Evolutionary conservation across 768 basidiomycete genomes (phyloP), one percentile per base, ranked within the genome.

Genomic region (Aureoboletus auriporus): DNA sequence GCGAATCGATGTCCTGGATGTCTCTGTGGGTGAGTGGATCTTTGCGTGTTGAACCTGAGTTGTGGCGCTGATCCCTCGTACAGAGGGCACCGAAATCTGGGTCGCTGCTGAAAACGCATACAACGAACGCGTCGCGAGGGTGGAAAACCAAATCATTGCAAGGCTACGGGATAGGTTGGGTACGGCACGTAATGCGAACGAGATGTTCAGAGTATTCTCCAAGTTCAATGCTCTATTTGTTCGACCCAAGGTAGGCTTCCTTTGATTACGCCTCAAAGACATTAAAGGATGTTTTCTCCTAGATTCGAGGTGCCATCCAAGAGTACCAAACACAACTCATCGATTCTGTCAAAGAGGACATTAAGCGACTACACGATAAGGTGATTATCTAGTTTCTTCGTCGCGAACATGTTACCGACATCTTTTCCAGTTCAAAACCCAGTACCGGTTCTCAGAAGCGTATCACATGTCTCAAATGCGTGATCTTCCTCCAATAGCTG

Each of bases 381-480:
- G 89, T 84, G 39, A 23, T 59, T 41, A 27, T 34, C 27, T 9
- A 8, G 5, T 16, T 50, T 34, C 29, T 29, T 42, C 10, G 2
- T 33, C 37, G 16, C 3, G 16, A 23, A 3, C 35, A 33, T 44
- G 4, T 12, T 29, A 29, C 47, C 31, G 11, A 66, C 43, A 6
- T 43, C 11, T 17, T 28, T 3, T 38, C 31, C 43, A 91, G 85
- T 97, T 98, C 76, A 96, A 95, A 76, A 89, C 87, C 6, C 90
- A 93, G 66, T 98, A 98, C 66, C 89, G 93, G 12, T 85, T 83
- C 66, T 97, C 93, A 1, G 91, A 97, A 70, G 89, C 94, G 8
- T 94, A 89, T 64, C 92, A 96, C 69, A 97, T 98, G 95, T 87
- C 94, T 0, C 93, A 96, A 67, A 92, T 98, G 84, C 91, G 96